phyloP scores from a whole-genome alignment of 768 basidiomycete species.

The Trametes cubensis region DNA sequence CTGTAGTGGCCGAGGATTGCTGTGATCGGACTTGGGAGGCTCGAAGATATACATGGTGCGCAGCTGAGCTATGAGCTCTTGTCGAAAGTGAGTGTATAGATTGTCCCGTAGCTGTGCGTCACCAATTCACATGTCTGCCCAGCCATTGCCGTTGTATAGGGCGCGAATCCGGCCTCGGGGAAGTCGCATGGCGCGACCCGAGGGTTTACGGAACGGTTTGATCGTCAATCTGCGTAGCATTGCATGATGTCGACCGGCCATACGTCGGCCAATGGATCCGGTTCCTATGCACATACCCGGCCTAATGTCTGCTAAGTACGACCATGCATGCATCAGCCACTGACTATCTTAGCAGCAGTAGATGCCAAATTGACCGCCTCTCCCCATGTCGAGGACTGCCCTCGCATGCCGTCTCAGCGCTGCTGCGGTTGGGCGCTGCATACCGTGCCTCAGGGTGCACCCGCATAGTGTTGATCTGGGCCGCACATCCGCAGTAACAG shows the following conservation, averaged over 20 bases:
- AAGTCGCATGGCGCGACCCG: background rate
- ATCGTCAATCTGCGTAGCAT: background rate
- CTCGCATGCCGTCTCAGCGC: background rate
- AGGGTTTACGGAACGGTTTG: constrained; percentile 3
- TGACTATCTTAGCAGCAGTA: background rate
- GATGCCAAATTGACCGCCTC: background rate
- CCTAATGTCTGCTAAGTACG: too few relatives aligned
- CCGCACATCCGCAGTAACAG: constrained; percentile 1
- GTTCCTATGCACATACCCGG: too few relatives aligned
- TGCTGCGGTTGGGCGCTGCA: background rate
- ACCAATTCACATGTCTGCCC: too few relatives aligned
- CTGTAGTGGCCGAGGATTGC: too few relatives aligned
- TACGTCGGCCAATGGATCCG: too few relatives aligned
- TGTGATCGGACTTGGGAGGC: too few relatives aligned
- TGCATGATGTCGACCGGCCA: too few relatives aligned
- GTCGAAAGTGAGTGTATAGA: too few relatives aligned
- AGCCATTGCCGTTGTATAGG: background rate
- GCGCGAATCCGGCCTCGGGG: constrained; percentile 5
- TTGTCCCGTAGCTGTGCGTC: too few relatives aligned
- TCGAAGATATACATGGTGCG: too few relatives aligned
- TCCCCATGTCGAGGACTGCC: background rate
- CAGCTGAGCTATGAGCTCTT: too few relatives aligned
- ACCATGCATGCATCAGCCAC: too few relatives aligned
- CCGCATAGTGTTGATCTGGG: background rate
- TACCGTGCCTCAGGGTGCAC: background rate